Percentiles rank a stretch among this genome's conserved stretches.
Evolutionary conservation across 192 early-diverging fungal genomes (phyloP).

Genomic region (Backusella parvicylindrica): DNA sequence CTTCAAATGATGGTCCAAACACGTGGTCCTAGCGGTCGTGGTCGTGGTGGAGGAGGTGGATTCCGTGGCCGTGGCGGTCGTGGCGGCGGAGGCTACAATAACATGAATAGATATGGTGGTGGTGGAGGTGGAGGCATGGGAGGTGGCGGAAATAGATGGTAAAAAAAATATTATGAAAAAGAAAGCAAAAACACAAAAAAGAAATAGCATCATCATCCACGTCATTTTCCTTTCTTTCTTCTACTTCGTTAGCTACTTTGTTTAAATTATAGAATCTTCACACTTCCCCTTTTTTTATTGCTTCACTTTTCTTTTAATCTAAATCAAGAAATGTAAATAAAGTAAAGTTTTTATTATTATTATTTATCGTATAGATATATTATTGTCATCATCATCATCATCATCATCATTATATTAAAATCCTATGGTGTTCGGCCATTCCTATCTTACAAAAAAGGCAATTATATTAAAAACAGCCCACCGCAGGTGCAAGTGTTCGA

Average conservation of each 20-base stretch:
- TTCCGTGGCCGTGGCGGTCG: conserved; percentile 25
- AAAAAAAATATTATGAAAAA: too few relatives aligned
- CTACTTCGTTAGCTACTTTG: not conserved
- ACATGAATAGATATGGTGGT: conserved; percentile 16
- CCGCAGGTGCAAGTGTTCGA: too few relatives aligned
- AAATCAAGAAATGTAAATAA: not conserved
- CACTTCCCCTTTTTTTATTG: not conserved
- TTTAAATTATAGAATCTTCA: not conserved
- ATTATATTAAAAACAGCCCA: too few relatives aligned
- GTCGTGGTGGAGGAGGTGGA: conserved; percentile 21
- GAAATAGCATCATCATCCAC: not conserved
- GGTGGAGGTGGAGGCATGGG: conserved; percentile 51
- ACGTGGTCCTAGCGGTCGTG: conserved; percentile 38
- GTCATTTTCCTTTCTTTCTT: not conserved
- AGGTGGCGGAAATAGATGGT: conserved; percentile 39
- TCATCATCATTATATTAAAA: too few relatives aligned
- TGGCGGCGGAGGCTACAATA: conserved; percentile 19
- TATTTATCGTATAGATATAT: too few relatives aligned
- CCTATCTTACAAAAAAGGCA: too few relatives aligned
- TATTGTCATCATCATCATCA: too few relatives aligned
- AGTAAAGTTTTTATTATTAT: not conserved
- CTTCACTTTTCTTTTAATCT: not conserved
- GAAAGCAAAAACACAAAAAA: not conserved
- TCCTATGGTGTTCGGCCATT: too few relatives aligned
- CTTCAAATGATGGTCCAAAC: conserved; percentile 62